These are phyloP conservation scores for Petrea volubilis DNA, from an alignment of 257 asterid species.

Conservation along the genomic window DNA sequence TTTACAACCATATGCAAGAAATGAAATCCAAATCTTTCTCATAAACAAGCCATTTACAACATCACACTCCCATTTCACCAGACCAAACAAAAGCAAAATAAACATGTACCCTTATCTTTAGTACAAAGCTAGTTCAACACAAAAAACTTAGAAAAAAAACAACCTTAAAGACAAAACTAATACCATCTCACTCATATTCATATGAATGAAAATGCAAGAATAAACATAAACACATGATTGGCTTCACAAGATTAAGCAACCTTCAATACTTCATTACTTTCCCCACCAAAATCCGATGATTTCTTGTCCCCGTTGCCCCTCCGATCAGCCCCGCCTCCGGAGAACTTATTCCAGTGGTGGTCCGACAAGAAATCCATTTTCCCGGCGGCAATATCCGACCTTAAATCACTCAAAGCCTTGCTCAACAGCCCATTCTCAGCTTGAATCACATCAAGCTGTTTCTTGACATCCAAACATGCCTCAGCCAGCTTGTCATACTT, in stretches of 20 bases:
- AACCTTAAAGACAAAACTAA: constrained; percentile 23
- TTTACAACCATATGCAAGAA: neutral
- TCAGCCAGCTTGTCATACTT: constrained; percentile 46
- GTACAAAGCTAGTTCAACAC: constrained; percentile 17
- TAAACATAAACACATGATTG: neutral
- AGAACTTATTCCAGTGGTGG: constrained; percentile 25
- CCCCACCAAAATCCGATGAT: constrained; percentile 35
- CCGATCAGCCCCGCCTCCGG: constrained; percentile 36
- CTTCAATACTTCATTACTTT: constrained; percentile 45
- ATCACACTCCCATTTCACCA: neutral
- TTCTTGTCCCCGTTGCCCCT: constrained; percentile 35
- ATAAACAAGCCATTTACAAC: constrained; percentile 26
- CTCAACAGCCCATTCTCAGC: constrained; percentile 75
- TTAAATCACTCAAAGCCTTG: constrained; percentile 70
- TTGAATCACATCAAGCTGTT: constrained; percentile 68
- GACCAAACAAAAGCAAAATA: neutral
- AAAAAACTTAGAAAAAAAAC: neutral
- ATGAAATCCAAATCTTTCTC: neutral
- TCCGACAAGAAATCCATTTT: constrained; percentile 35
- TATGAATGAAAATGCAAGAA: constrained; percentile 3
- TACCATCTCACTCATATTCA: constrained; percentile 10
- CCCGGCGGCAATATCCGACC: constrained; percentile 65
- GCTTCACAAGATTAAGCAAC: constrained; percentile 24
- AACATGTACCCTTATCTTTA: neutral
- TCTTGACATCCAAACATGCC: constrained; percentile 75